A percentile compares a stretch with the other conserved stretches of the same genome.
Conservation (phyloP, 108 stramenopile species). For the Cyclostephanos invisitatus region DNA sequence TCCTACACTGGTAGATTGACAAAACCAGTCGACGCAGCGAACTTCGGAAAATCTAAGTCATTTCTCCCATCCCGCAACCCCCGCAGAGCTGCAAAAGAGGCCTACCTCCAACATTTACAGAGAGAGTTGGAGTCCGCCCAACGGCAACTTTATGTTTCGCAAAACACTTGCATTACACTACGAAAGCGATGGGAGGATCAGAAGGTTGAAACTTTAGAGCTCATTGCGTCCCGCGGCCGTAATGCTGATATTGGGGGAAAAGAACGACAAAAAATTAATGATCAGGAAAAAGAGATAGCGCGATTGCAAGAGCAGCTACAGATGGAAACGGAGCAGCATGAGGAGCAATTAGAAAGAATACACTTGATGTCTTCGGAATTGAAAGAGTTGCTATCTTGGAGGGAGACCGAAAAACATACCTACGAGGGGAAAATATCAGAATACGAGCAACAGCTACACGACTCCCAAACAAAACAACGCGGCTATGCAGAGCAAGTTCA, state of each 20-base stretch:
- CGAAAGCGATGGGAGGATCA: constrained; percentile 38
- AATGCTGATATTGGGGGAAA: constrained; percentile 3
- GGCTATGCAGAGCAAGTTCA: constrained; percentile 37
- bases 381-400: constrained; percentile 34
- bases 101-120: constrained; percentile 35
- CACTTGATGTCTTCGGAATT: constrained; percentile 30
- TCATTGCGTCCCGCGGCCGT: constrained; percentile 6
- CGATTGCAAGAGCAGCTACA: constrained; percentile 23
- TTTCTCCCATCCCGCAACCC: constrained; percentile 24
- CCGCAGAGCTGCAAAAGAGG: constrained; percentile 31
- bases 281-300: constrained; percentile 29
- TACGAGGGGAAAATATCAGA: constrained; percentile 9
- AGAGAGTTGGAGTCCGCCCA: constrained; percentile 36
- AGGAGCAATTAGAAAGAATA: constrained; percentile 32
- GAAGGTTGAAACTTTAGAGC: constrained; percentile 23
- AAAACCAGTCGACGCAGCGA: constrained; percentile 7
- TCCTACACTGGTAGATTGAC: constrained; percentile 1
- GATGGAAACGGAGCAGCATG: constrained; percentile 27
- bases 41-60: constrained; percentile 10
- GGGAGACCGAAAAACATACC: constrained; percentile 11
- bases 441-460: constrained; percentile 12
- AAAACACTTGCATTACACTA: constrained; percentile 39
- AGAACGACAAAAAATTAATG: constrained; percentile 13
- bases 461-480: constrained; percentile 18
- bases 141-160: constrained; percentile 40